Conservation (phyloP, 23 red algal species). For the Agarophyton chilense region DNA sequence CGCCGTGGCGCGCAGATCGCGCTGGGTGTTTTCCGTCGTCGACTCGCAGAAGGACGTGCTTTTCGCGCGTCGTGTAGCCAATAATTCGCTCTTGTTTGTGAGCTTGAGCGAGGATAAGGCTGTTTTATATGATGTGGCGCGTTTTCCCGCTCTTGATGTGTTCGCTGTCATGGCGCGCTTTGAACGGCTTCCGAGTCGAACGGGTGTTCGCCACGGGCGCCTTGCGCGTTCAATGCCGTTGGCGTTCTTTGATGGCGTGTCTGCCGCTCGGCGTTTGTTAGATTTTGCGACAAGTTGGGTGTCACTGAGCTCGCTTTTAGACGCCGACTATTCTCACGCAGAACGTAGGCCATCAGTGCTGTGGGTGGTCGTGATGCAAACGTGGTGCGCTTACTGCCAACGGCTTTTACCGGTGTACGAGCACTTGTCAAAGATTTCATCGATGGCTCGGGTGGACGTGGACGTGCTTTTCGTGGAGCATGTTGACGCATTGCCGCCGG, state of each 20-base stretch:
- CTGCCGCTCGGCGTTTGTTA: not conserved
- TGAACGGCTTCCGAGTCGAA: not conserved
- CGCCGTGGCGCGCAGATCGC: not conserved
- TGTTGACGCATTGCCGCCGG: not conserved
- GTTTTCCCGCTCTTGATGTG: not conserved
- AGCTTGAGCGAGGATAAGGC: not conserved
- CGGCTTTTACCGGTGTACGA: not conserved
- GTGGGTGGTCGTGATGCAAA: slow-evolving; percentile 5
- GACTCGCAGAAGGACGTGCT: not conserved
- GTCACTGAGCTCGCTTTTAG: not conserved
- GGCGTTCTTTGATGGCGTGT: not conserved
- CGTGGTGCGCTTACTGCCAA: slow-evolving; percentile 18
- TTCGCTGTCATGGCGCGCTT: not conserved
- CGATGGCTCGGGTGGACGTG: not conserved
- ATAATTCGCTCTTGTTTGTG: not conserved
- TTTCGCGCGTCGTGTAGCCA: not conserved
- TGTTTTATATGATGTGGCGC: not conserved
- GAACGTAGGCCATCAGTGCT: not conserved
- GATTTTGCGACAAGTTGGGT: not conserved
- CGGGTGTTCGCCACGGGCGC: not conserved
- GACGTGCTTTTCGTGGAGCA: not conserved
- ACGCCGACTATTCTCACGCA: not conserved
- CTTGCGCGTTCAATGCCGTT: not conserved
- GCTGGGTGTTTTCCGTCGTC: not conserved
- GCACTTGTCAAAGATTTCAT: not conserved